These are phyloP conservation scores for Penicillium fimorum DNA, from an alignment of 495 filamentous ascomycete species.

Conservation along the genomic window DNA sequence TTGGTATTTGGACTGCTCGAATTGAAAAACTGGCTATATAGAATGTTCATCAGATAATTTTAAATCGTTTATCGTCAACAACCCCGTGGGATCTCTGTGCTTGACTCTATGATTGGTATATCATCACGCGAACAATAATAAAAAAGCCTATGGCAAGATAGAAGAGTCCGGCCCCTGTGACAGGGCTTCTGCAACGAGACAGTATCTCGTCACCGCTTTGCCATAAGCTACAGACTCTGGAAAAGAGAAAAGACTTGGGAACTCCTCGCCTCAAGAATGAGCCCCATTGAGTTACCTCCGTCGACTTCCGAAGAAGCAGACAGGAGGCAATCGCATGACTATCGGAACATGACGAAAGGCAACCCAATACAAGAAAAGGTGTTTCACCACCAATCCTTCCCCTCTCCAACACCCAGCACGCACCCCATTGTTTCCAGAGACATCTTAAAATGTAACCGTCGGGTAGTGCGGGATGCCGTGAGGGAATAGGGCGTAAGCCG, in stretches of 20 bases:
- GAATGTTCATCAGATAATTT: slow-evolving; percentile 86
- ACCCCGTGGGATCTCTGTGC: slow-evolving; percentile 74
- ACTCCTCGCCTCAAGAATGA: slow-evolving; percentile 99
- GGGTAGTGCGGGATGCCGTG: slow-evolving; percentile 34
- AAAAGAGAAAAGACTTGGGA: slow-evolving; percentile 48
- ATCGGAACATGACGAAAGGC: slow-evolving; percentile 86
- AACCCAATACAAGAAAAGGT: slow-evolving; percentile 43
- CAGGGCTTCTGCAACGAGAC: slow-evolving; percentile 52
- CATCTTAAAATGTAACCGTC: slow-evolving; percentile 34
- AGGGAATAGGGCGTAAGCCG: slow-evolving; percentile 59
- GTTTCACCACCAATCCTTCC: slow-evolving; percentile 23
- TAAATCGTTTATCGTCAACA: slow-evolving; percentile 74
- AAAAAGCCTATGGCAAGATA: slow-evolving; percentile 20
- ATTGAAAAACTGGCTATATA: slow-evolving; percentile 10
- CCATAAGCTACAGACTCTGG: slow-evolving; percentile 66
- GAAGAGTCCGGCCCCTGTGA: slow-evolving; percentile 65
- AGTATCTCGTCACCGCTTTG: slow-evolving; percentile 49
- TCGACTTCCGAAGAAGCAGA: slow-evolving; percentile 22
- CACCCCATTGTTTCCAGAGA: slow-evolving; percentile 45
- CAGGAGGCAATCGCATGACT: slow-evolving; percentile 95
- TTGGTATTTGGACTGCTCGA: neutral
- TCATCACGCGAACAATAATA: slow-evolving; percentile 85
- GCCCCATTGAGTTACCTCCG: slow-evolving; percentile 98
- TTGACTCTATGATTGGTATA: slow-evolving; percentile 97
- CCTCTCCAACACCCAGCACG: slow-evolving; percentile 40